These are phyloP conservation scores for Citrus medica DNA, from an alignment of 345 rosid species.

Conservation along the genomic window DNA sequence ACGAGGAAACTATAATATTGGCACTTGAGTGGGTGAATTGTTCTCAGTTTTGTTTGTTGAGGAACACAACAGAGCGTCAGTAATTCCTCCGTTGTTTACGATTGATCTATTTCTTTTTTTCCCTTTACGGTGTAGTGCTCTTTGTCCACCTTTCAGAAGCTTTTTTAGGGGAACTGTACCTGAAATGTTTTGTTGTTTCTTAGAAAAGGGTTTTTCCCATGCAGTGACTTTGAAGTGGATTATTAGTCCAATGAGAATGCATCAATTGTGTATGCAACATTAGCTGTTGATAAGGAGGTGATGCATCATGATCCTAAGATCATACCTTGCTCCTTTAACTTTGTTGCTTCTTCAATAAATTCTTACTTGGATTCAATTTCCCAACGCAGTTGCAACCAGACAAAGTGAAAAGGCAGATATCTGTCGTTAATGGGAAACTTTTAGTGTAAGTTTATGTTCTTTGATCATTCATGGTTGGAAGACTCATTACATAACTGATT, in stretches of 20 bases:
- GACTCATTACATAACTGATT: background rate
- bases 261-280: conserved; percentile 57
- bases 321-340: background rate
- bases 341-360: background rate
- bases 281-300: conserved; percentile 92
- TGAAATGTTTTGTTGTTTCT: background rate
- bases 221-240: conserved; percentile 81
- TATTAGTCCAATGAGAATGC: conserved; percentile 75
- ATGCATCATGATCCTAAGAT: background rate
- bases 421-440: conserved; percentile 63
- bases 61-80: background rate
- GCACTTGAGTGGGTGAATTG: background rate
- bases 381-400: conserved; percentile 89
- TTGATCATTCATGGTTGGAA: background rate
- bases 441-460: conserved; percentile 53
- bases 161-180: background rate
- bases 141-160: background rate
- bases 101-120: background rate
- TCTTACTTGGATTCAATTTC: background rate
- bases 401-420: conserved; percentile 74
- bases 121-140: background rate
- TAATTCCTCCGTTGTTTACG: background rate
- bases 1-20: background rate
- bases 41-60: background rate
- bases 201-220: background rate